These are phyloP conservation scores for Inga oerstediana DNA, from an alignment of 306 rosid genomes.

Conservation along the genomic window DNA sequence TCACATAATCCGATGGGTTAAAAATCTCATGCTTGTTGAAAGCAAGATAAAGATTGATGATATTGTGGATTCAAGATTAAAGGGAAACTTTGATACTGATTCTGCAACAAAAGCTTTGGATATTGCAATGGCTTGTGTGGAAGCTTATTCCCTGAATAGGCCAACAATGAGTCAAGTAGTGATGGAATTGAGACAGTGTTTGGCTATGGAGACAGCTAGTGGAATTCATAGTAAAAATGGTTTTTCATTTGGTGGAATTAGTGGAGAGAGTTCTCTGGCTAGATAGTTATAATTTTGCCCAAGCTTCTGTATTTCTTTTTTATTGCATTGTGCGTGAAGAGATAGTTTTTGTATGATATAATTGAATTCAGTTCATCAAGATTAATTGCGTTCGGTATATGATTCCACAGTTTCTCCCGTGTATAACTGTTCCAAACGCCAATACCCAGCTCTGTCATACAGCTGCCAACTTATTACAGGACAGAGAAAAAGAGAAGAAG, in stretches of 20 bases:
- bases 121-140: neutral
- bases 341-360: too few relatives aligned
- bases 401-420: too few relatives aligned
- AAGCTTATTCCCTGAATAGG: neutral
- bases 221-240: neutral
- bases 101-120: neutral
- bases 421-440: too few relatives aligned
- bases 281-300: conserved; percentile 15
- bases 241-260: conserved; percentile 37
- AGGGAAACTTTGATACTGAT: neutral
- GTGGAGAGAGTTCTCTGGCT: conserved; percentile 42
- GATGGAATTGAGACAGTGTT: neutral
- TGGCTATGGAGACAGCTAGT: neutral
- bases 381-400: too few relatives aligned
- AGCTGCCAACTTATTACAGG: too few relatives aligned
- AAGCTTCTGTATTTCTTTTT: too few relatives aligned
- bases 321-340: too few relatives aligned
- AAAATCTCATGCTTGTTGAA: neutral
- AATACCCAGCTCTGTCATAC: too few relatives aligned
- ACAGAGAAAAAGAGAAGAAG: too few relatives aligned
- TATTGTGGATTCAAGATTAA: conserved; percentile 5
- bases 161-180: conserved; percentile 5
- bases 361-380: too few relatives aligned
- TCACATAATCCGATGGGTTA: neutral
- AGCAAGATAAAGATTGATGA: neutral